Percentiles rank a stretch among this genome's conserved stretches.
Evolutionary conservation across 2,329 filamentous ascomycete species (phyloP).

Genomic region (Pestalotiopsis sp.): DNA sequence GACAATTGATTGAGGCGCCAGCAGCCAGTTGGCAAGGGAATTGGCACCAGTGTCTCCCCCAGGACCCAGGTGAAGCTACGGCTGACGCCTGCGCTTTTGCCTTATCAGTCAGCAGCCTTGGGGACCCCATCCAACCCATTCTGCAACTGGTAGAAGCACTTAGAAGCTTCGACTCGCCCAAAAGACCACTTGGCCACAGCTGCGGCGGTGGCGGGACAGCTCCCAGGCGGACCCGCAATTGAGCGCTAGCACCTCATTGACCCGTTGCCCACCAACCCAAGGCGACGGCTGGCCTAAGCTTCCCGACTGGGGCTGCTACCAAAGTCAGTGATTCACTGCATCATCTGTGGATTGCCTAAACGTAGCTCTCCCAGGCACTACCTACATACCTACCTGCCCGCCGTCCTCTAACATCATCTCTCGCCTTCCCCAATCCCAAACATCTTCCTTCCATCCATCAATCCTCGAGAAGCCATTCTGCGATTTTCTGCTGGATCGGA

Average conservation of each 20-base stretch:
- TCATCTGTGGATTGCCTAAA: conserved; percentile 12
- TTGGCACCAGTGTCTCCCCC: too few relatives aligned
- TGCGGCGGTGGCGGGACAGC: conserved; percentile 1
- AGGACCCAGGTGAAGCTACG: too few relatives aligned
- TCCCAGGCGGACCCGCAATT: background rate
- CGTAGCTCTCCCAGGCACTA: background rate
- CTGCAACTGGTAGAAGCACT: conserved; percentile 8
- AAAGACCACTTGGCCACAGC: conserved; percentile 12
- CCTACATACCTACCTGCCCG: background rate
- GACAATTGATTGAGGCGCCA: background rate
- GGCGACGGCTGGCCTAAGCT: conserved; percentile 5
- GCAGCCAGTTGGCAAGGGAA: background rate
- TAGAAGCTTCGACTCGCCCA: conserved; percentile 8
- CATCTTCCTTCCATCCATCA: conserved; percentile 4
- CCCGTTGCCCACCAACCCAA: background rate
- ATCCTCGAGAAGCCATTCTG: background rate
- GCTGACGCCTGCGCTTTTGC: background rate
- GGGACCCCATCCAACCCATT: background rate
- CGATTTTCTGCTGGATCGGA: conserved; percentile 8
- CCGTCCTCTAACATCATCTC: background rate
- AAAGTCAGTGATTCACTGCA: conserved; percentile 5
- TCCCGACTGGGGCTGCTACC: background rate
- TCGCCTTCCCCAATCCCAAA: conserved; percentile 1
- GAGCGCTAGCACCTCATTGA: background rate
- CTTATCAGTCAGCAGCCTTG: conserved; percentile 9